These are phyloP conservation scores for Pichia phayaonensis DNA, from an alignment of 805 yeast genomes.

Conservation along the genomic window DNA sequence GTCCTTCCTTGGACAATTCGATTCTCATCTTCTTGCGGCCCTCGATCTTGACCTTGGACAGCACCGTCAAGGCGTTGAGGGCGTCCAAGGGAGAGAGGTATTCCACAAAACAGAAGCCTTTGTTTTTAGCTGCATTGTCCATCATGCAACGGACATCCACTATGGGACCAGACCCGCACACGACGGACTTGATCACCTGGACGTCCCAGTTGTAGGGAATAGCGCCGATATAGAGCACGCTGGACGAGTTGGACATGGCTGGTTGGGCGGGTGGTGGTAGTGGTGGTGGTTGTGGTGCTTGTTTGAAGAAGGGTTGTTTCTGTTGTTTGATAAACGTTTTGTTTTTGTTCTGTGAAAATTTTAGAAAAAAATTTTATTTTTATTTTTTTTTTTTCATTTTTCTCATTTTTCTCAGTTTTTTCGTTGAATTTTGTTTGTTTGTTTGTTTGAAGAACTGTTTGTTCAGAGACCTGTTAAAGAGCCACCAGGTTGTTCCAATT, in stretches of 20 bases:
- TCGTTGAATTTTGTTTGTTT: too few species aligned
- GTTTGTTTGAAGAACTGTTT: too few species aligned
- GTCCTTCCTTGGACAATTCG: slow-evolving; percentile 56
- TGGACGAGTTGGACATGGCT: slow-evolving; percentile 20
- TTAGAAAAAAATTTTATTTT: too few species aligned
- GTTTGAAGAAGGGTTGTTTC: too few species aligned
- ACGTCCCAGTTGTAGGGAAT: slow-evolving; percentile 70
- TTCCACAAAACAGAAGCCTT: slow-evolving; percentile 64
- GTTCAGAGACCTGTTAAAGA: too few species aligned
- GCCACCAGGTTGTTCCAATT: too few species aligned
- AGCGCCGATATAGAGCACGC: slow-evolving; percentile 52
- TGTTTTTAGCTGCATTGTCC: slow-evolving; percentile 51
- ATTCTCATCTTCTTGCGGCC: slow-evolving; percentile 44
- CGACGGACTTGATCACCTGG: slow-evolving; percentile 51
- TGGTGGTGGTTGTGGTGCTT: too few species aligned
- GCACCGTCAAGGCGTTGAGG: slow-evolving; percentile 35
- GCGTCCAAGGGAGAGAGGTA: slow-evolving; percentile 48
- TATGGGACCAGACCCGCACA: slow-evolving; percentile 66
- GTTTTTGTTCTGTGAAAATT: too few species aligned
- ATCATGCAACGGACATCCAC: slow-evolving; percentile 59
- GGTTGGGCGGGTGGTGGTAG: too few species aligned
- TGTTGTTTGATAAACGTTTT: too few species aligned
- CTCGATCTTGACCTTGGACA: slow-evolving; percentile 38
- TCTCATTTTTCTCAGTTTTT: too few species aligned
- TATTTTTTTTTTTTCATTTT: too few species aligned